Evolutionary conservation across 2,329 filamentous ascomycete species (phyloP).

Genomic region (Myriangium duriaei): DNA sequence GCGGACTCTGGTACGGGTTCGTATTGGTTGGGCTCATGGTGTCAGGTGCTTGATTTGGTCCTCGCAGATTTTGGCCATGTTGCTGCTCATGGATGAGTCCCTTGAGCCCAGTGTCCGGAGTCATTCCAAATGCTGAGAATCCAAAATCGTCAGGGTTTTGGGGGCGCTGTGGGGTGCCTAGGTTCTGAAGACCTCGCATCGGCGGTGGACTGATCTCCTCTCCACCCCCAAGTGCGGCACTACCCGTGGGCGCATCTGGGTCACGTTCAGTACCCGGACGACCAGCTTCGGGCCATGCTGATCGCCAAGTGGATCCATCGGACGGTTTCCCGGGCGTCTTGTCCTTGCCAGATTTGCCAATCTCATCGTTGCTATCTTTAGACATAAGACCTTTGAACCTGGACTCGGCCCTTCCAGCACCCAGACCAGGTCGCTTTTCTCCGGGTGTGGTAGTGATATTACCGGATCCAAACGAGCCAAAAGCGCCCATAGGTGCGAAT

Average conservation of each 20-base stretch:
- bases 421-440: slow-evolving; percentile 61
- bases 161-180: slow-evolving; percentile 34
- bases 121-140: slow-evolving; percentile 49
- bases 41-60: slow-evolving; percentile 43
- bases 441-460: slow-evolving; percentile 37
- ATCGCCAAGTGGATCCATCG: slow-evolving; percentile 41
- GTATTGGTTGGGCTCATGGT: slow-evolving; percentile 86
- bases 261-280: slow-evolving; percentile 48
- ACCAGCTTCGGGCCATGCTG: slow-evolving; percentile 15
- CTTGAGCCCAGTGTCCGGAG: slow-evolving; percentile 33
- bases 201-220: slow-evolving; percentile 53
- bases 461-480: slow-evolving; percentile 74
- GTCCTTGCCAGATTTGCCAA: slow-evolving; percentile 35
- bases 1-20: slow-evolving; percentile 89
- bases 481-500: slow-evolving; percentile 66
- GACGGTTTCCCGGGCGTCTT: slow-evolving; percentile 44
- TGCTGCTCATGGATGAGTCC: slow-evolving; percentile 25
- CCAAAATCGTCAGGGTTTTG: slow-evolving; percentile 45
- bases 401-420: slow-evolving; percentile 60
- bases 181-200: slow-evolving; percentile 30
- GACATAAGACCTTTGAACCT: slow-evolving; percentile 74
- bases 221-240: slow-evolving; percentile 61
- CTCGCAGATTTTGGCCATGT: slow-evolving; percentile 44
- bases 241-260: slow-evolving; percentile 53
- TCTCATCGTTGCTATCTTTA: slow-evolving; percentile 61